Conservation (phyloP, 208 protist species). For the Crithidia sp. region DNA sequence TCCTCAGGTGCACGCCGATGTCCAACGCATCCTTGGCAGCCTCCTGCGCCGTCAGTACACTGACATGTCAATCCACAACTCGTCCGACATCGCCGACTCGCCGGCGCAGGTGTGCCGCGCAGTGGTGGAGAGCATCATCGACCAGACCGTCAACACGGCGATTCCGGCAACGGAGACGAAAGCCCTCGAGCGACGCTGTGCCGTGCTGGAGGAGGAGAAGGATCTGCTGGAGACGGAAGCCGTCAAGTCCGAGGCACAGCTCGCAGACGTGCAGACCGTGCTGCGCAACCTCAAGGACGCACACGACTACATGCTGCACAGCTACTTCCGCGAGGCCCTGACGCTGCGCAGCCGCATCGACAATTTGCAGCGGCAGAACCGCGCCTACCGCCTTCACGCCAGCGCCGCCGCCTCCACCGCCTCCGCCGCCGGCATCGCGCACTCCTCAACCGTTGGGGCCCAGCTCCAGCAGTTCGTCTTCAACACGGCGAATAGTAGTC, state of each 20-base stretch:
- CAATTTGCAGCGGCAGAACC: conserved; percentile 39
- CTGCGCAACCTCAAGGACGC: conserved; percentile 50
- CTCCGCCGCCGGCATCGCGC: not conserved
- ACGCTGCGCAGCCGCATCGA: conserved; percentile 65
- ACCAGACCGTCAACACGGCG: conserved; percentile 49
- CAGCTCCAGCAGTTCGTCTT: conserved; percentile 28
- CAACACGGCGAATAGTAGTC: not conserved
- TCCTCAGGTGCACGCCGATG: conserved; percentile 78
- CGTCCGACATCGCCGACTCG: conserved; percentile 45
- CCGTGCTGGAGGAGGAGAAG: conserved; percentile 47
- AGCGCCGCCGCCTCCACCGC: not conserved
- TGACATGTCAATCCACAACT: conserved; percentile 36
- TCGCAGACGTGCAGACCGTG: conserved; percentile 29
- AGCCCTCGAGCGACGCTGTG: conserved; percentile 34
- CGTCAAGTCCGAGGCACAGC: conserved; percentile 16
- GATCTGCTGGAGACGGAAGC: conserved; percentile 33
- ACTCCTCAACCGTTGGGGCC: conserved; percentile 18
- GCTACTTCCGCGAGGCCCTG: conserved; percentile 85
- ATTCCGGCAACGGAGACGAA: conserved; percentile 55
- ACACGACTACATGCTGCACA: conserved; percentile 86
- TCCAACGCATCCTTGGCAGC: conserved; percentile 54
- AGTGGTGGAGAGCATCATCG: conserved; percentile 49
- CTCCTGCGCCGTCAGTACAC: conserved; percentile 64
- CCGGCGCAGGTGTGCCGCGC: conserved; percentile 60
- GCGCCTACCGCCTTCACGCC: conserved; percentile 17